Evolutionary conservation across 1,284 basidiomycete genomes (phyloP).

Genomic region (Tilletia indica): DNA sequence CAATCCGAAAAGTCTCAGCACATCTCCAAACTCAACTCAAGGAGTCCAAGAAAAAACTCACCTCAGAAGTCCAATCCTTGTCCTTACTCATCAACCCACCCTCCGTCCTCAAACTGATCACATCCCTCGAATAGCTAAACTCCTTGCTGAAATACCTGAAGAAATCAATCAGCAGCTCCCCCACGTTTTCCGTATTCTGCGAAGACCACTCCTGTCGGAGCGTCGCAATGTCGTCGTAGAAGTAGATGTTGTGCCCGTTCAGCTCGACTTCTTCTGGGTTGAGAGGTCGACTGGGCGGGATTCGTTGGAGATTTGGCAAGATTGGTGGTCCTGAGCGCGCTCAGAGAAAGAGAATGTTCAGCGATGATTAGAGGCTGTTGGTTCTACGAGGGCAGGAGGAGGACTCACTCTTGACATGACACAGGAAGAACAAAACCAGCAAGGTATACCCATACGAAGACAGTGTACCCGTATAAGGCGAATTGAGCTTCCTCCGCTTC

Average conservation of each 20-base stretch:
- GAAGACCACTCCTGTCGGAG: slow-evolving; percentile 88
- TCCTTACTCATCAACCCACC: slow-evolving; percentile 82
- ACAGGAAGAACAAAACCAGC: slow-evolving; percentile 93
- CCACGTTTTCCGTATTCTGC: slow-evolving; percentile 87
- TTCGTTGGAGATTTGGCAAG: slow-evolving; percentile 56
- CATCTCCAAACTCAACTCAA: slow-evolving; percentile 64
- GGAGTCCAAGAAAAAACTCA: slow-evolving; percentile 53
- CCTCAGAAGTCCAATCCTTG: slow-evolving; percentile 85
- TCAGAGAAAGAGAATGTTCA: too few relatives aligned
- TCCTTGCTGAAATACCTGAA: slow-evolving; percentile 94
- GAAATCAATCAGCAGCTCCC: slow-evolving; percentile 95
- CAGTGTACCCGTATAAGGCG: slow-evolving; percentile 91
- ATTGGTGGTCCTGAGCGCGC: slow-evolving; percentile 28
- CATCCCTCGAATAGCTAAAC: slow-evolving; percentile 85
- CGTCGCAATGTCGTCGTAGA: slow-evolving; percentile 94
- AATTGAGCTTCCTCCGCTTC: slow-evolving; percentile 96
- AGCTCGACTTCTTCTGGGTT: slow-evolving; percentile 74
- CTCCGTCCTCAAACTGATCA: slow-evolving; percentile 79
- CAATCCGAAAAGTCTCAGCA: slow-evolving; percentile 18
- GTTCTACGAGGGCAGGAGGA: background rate
- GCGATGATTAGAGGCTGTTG: background rate
- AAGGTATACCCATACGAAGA: slow-evolving; percentile 97
- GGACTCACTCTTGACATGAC: slow-evolving; percentile 74
- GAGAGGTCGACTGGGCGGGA: slow-evolving; percentile 48
- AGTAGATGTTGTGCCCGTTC: slow-evolving; percentile 63